These are phyloP conservation scores for Nigrospora sphaerica DNA, from an alignment of 2,329 filamentous ascomycete genomes.

Conservation along the genomic window DNA sequence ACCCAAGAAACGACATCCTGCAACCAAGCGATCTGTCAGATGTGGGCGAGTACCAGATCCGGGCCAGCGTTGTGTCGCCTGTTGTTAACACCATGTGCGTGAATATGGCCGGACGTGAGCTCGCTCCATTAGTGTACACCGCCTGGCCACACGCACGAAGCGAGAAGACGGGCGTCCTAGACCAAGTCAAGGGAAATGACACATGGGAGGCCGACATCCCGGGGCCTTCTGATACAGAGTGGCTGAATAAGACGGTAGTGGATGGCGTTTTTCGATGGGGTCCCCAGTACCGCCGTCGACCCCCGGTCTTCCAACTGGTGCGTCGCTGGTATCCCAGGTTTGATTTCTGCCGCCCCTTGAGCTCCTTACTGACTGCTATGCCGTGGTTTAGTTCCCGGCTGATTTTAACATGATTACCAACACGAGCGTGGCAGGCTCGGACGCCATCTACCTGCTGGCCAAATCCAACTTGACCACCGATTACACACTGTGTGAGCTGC, in stretches of 20 bases:
- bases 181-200: conserved; percentile 23
- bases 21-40: conserved; percentile 61
- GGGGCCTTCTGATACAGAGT: conserved; percentile 22
- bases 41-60: conserved; percentile 60
- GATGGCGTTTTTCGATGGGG: conserved; percentile 69
- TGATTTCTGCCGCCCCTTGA: neutral
- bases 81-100: conserved; percentile 67
- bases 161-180: conserved; percentile 23
- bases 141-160: conserved; percentile 43
- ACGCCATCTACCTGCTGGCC: conserved; percentile 61
- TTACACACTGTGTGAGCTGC: conserved; percentile 63
- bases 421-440: conserved; percentile 29
- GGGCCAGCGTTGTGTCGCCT: conserved; percentile 64
- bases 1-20: conserved; percentile 56
- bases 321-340: conserved; percentile 25
- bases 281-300: conserved; percentile 36
- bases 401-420: conserved; percentile 63
- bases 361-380: neutral
- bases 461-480: conserved; percentile 31
- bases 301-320: conserved; percentile 44
- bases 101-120: conserved; percentile 51
- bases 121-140: conserved; percentile 58
- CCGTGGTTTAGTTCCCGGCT: conserved; percentile 37
- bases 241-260: conserved; percentile 50
- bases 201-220: conserved; percentile 34